A percentile compares a stretch with the other conserved stretches of the same genome.
phyloP scores from a whole-genome alignment of 768 basidiomycete species.

The Xerocomellus chrysenteron region DNA sequence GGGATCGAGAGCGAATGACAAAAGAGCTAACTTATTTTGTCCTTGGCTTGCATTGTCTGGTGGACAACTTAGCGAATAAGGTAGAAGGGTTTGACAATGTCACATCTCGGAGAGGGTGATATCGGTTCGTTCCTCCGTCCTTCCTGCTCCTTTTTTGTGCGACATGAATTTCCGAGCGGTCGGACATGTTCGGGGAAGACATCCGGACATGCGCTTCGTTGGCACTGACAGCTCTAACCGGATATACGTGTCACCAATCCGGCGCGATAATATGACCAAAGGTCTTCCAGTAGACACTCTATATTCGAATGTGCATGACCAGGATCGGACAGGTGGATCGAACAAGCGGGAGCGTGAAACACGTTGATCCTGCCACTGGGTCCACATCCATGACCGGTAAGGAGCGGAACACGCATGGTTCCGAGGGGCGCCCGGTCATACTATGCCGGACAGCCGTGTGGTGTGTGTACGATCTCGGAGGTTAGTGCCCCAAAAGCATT shows the following conservation, averaged over 20 bases:
- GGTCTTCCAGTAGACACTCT: not conserved
- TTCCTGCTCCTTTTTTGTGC: not conserved
- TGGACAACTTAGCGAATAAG: not conserved
- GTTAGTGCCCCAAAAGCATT: not conserved
- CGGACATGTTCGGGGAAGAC: not conserved
- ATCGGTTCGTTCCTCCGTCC: not conserved
- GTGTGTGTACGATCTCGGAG: not conserved
- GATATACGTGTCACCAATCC: not conserved
- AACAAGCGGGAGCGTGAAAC: not conserved
- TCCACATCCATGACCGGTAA: not conserved
- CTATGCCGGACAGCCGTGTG: not conserved
- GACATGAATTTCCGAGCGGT: not conserved
- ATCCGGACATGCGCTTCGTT: not conserved
- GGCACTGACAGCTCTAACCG: not conserved
- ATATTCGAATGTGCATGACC: not conserved
- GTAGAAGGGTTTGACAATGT: not conserved
- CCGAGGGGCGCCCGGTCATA: not conserved
- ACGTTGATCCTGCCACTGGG: not conserved
- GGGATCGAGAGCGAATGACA: not conserved
- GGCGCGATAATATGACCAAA: not conserved
- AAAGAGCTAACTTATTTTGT: not conserved
- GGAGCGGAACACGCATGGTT: not conserved
- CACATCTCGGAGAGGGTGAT: not conserved
- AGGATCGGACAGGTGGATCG: not conserved
- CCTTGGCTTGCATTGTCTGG: not conserved